phyloP scores from a whole-genome alignment of 192 early-diverging fungal genomes.

The Coemansia sp. region DNA sequence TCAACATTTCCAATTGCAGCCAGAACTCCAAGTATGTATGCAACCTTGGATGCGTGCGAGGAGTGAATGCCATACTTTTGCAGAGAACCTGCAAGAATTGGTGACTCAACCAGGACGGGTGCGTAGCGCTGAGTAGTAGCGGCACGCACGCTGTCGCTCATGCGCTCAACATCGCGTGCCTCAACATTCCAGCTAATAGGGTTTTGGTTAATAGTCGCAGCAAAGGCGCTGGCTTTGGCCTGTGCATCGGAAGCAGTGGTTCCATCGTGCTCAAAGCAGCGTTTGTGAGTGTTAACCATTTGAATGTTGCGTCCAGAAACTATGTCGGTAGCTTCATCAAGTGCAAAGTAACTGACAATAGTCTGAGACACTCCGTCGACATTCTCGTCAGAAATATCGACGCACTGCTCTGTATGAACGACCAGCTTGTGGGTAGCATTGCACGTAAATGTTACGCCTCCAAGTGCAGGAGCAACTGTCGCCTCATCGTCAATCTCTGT shows the following conservation, averaged over 20 bases:
- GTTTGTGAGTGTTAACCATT: slow-evolving; percentile 11
- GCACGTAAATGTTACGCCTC: slow-evolving; percentile 26
- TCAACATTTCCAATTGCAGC: not conserved
- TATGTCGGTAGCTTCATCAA: slow-evolving; percentile 5
- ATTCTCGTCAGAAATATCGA: not conserved
- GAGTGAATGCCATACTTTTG: slow-evolving; percentile 10
- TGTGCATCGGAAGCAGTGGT: slow-evolving; percentile 11
- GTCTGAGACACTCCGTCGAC: slow-evolving; percentile 13
- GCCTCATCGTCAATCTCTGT: slow-evolving; percentile 6
- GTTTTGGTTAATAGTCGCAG: not conserved
- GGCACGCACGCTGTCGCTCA: slow-evolving; percentile 12
- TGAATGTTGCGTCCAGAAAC: slow-evolving; percentile 12
- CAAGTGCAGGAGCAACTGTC: not conserved
- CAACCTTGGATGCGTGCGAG: slow-evolving; percentile 9
- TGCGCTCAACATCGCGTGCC: slow-evolving; percentile 35
- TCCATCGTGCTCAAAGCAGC: slow-evolving; percentile 17
- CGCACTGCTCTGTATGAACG: slow-evolving; percentile 26
- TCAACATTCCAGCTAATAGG: slow-evolving; percentile 36
- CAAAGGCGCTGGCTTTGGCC: slow-evolving; percentile 16
- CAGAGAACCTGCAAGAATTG: slow-evolving; percentile 2
- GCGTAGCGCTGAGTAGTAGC: slow-evolving; percentile 32
- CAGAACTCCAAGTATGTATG: slow-evolving; percentile 34
- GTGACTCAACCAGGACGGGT: slow-evolving; percentile 27
- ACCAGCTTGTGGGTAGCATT: slow-evolving; percentile 44
- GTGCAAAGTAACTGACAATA: slow-evolving; percentile 24